These are phyloP conservation scores for Ogataea neopini DNA, from an alignment of 805 yeast genomes.

Conservation along the genomic window DNA sequence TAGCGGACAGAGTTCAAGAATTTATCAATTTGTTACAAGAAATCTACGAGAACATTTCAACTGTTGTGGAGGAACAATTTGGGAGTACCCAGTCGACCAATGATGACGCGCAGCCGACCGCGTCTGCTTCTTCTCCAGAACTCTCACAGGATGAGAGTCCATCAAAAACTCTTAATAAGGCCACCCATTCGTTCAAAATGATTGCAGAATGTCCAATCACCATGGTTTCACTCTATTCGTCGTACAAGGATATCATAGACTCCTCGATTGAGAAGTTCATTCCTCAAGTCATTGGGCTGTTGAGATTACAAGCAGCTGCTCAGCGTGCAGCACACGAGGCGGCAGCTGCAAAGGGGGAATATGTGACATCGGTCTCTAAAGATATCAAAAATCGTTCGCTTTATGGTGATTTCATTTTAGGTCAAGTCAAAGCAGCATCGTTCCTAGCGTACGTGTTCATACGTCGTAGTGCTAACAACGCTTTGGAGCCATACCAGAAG, in stretches of 20 bases:
- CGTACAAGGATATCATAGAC: conserved; percentile 75
- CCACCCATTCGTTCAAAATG: conserved; percentile 84
- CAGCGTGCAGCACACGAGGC: conserved; percentile 67
- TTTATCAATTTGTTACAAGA: conserved; percentile 75
- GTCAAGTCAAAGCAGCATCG: conserved; percentile 96
- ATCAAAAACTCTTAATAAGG: conserved; percentile 56
- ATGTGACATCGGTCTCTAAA: conserved; percentile 72
- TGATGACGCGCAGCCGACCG: conserved; percentile 5
- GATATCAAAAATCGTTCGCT: conserved; percentile 72
- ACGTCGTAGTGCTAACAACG: conserved; percentile 73
- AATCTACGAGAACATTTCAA: conserved; percentile 78
- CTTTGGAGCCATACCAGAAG: conserved; percentile 56
- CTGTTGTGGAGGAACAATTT: conserved; percentile 71
- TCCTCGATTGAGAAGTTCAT: conserved; percentile 73
- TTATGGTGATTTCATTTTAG: conserved; percentile 84
- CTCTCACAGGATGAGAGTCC: conserved; percentile 43
- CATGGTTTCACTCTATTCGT: conserved; percentile 87
- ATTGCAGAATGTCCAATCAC: conserved; percentile 96
- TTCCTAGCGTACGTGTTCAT: conserved; percentile 90
- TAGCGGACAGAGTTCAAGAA: conserved; percentile 71
- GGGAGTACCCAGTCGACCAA: conserved; percentile 29
- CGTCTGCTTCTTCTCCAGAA: conserved; percentile 41
- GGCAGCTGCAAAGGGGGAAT: conserved; percentile 55
- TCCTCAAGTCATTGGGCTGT: conserved; percentile 75
- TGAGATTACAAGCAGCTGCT: conserved; percentile 77